Evolutionary conservation across 2,329 filamentous ascomycete species (phyloP), one percentile per base, ranked within the genome.

Genomic region (Fusarium sp.): DNA sequence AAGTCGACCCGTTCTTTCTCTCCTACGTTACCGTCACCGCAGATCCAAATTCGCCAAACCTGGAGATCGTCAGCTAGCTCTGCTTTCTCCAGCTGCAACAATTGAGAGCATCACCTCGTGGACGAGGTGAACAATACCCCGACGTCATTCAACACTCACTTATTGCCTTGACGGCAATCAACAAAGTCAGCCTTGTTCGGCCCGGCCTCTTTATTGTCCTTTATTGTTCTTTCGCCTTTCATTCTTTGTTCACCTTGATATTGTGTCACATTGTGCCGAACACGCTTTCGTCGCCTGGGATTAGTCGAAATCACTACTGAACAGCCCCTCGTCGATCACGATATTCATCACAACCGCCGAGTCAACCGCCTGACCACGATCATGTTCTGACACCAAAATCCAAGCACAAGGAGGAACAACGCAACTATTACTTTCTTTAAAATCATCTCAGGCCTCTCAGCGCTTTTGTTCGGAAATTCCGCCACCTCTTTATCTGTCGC

Each of bases 341-440:
- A 60, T 60, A 52, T 64, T 63, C 39, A 46, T 51, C 36, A 56
- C 38, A 39, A 64, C 42, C 34, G 29, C 34, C 44, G 61, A 60
- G 29, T 52, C 56, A 48, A 43, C 43, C 45, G 39, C 39, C 45
- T 42, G 31, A 29, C 56, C 29, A 67, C 45, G 42, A 61, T 39
- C 53, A 70, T 70, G 68, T 61, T 69, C 58, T 70, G 66, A 70
- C 49, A 58, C 28, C 31, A 64, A 32, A 53, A 49, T 32, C 34
- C 54, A 46, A 68, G 54, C 58, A 63, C 36, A 48, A 67, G 56
- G 66, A 70, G 61, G 66, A 65, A 61, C 43, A 58, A 39, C 54
- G 50, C 42, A 52, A 58, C 46, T 48, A n/a, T 45, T 40, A 63
- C 58, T 67, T 50, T 67, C 63, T 67, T 66, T 66, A 35, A 62